Base-by-base conservation (phyloP, 257 asterid species). In the Solanum stenotomum region DNA sequence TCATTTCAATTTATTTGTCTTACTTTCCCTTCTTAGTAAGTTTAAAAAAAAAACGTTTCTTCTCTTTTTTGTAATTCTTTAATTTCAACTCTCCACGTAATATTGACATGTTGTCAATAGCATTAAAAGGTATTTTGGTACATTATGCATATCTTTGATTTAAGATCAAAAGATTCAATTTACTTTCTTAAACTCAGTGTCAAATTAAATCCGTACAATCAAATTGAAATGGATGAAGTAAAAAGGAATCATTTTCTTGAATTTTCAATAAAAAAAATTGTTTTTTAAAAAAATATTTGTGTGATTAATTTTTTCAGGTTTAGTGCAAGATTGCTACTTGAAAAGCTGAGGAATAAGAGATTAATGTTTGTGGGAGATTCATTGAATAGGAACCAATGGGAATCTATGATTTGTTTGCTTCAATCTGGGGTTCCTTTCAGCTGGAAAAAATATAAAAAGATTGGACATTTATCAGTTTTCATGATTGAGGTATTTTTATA, bases 301-400 rank as follows among this genome's bases (percentile, higher is more conserved):
- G 18, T 89, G 52, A 5, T 75, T 5, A 4, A 10, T 1, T 71
- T 38, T 42, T 37, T 44, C 87, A 95, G 83, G 95, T 95, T 94
- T 87, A 94, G 90, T 25, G 88, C 98, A 75, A 94, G 89, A 87
- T 84, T 94, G 87, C 84, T 95, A 87, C 93, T 95, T 23, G 93
- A 95, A 91, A 95, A 91, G 84, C 84, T 95, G 91, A 94, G 83
- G 20, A 75, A 75, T 22, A 75, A 22, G 6, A 75, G 83, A 35
- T 35, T 75, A 22, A 75, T 75, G 83, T 75, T 75, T 37, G 52
- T 75, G 10, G 83, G 83, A 22, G 83, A 75, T 75, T 75, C 83
- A 37, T 22, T 75, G 89, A 95, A 95, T 88, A 90, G 98, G 83
- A 95, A 95, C 84, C 98, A 94, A n/a, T 95, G 98, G 98, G 98